Evolutionary conservation across 345 rosid species (phyloP).

Genomic region (Eucalyptus regnans): DNA sequence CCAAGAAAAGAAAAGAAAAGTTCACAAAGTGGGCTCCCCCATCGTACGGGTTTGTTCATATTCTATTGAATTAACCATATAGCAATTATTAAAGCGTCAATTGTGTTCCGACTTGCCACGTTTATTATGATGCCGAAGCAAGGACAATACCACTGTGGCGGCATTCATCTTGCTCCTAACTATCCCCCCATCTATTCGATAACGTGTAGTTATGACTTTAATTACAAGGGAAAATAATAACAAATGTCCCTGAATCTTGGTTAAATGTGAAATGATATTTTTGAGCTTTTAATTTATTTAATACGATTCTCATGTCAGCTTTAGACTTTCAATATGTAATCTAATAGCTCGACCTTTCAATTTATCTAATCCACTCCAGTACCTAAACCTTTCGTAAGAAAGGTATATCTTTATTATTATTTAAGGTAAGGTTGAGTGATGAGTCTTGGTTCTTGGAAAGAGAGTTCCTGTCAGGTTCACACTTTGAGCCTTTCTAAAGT

Average conservation of each 20-base stretch:
- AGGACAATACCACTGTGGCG: not conserved
- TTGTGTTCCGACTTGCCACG: not conserved
- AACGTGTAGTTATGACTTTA: not conserved
- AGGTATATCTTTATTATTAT: too few relatives aligned
- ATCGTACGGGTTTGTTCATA: not conserved
- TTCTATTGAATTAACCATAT: not conserved
- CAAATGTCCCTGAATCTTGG: rapidly evolving
- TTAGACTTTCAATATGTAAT: too few relatives aligned
- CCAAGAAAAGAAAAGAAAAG: not conserved
- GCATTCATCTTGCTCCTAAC: rapidly evolving
- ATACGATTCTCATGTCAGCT: not conserved
- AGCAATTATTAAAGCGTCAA: not conserved
- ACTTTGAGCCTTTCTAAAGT: not conserved
- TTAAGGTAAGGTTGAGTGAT: not conserved
- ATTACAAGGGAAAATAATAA: not conserved
- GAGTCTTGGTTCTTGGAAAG: not conserved
- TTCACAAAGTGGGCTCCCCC: not conserved
- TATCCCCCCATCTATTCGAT: rapidly evolving
- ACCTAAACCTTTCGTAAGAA: too few relatives aligned
- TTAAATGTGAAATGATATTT: rapidly evolving
- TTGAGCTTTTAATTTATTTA: not conserved
- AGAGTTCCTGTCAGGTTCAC: not conserved
- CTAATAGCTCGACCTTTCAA: too few relatives aligned
- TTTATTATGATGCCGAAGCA: not conserved
- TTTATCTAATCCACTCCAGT: too few relatives aligned